Conservation (phyloP, 495 filamentous ascomycete genomes). For the Trichocladium uniseriatum region DNA sequence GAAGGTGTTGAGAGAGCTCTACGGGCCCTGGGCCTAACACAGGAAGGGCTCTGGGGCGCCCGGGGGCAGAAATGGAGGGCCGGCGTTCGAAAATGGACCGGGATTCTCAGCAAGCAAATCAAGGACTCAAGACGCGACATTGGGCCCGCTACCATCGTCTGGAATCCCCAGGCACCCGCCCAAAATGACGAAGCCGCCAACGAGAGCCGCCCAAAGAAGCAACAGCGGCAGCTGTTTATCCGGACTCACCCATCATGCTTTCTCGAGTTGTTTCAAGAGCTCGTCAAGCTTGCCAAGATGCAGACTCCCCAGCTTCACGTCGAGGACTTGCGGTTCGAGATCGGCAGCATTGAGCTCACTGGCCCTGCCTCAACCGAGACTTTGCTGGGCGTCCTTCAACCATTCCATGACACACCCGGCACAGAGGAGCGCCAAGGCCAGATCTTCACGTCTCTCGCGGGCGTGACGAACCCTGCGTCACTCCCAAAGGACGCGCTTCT, state of each 20-base stretch:
- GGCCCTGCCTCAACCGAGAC: slow-evolving; percentile 80
- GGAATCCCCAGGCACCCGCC: slow-evolving; percentile 37
- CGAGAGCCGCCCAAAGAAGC: slow-evolving; percentile 26
- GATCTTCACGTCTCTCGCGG: slow-evolving; percentile 54
- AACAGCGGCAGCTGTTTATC: slow-evolving; percentile 55
- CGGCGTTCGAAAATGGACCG: slow-evolving; percentile 60
- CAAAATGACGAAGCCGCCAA: slow-evolving; percentile 1
- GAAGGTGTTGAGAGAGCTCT: slow-evolving; percentile 55
- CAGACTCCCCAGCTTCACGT: slow-evolving; percentile 64
- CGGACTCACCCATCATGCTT: slow-evolving; percentile 86
- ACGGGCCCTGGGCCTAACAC: slow-evolving; percentile 50
- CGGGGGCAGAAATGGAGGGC: slow-evolving; percentile 64
- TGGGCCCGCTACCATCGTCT: slow-evolving; percentile 69
- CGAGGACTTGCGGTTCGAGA: slow-evolving; percentile 89
- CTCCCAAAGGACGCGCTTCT: slow-evolving; percentile 66
- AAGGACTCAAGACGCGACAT: slow-evolving; percentile 49
- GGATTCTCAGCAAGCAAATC: slow-evolving; percentile 53
- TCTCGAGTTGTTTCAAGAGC: slow-evolving; percentile 67
- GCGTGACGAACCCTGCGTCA: slow-evolving; percentile 66
- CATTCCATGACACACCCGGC: slow-evolving; percentile 29
- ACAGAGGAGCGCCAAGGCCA: slow-evolving; percentile 38
- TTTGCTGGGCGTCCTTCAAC: slow-evolving; percentile 60
- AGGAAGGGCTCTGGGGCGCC: slow-evolving; percentile 48
- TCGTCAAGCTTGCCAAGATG: slow-evolving; percentile 59
- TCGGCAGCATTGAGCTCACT: slow-evolving; percentile 84